Conservation (phyloP, 2,329 filamentous ascomycete genomes). For the Fusarium guadeloupense region DNA sequence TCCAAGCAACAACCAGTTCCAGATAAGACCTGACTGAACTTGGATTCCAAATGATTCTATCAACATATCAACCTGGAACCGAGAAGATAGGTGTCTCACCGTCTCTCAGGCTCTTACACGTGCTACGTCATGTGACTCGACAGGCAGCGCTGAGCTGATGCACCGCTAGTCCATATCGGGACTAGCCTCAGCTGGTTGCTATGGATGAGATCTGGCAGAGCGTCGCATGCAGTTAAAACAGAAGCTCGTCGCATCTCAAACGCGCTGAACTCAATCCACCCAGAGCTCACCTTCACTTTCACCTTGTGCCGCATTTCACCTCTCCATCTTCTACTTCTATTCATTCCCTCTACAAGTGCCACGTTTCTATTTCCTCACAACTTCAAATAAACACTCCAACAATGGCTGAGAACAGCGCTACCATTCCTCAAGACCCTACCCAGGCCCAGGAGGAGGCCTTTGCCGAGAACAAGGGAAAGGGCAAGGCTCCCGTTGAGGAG, state of each 20-base stretch:
- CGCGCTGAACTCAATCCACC: conserved; percentile 28
- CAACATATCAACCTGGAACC: no score
- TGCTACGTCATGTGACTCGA: conserved; percentile 30
- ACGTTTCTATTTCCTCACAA: conserved; percentile 4
- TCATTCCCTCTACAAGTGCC: conserved; percentile 14
- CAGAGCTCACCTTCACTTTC: conserved; percentile 43
- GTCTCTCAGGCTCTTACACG: conserved; percentile 2
- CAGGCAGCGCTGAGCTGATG: not conserved
- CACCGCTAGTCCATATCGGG: conserved; percentile 27
- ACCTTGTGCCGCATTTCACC: conserved; percentile 40
- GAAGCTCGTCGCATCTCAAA: conserved; percentile 37
- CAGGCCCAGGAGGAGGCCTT: conserved; percentile 48
- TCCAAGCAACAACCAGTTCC: no score
- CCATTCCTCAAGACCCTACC: conserved; percentile 58
- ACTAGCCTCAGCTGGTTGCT: conserved; percentile 45
- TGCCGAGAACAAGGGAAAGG: conserved; percentile 82
- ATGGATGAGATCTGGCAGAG: conserved; percentile 40
- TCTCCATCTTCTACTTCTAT: conserved; percentile 29
- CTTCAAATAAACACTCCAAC: conserved; percentile 18
- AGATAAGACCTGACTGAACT: no score
- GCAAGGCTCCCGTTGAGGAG: conserved; percentile 72
- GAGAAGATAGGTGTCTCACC: no score
- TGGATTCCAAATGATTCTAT: no score
- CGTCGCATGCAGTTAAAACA: conserved; percentile 42
- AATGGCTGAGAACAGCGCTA: conserved; percentile 63